These are phyloP conservation scores for Paecilomyces formosus DNA, from an alignment of 2,329 filamentous ascomycete species.

Conservation along the genomic window DNA sequence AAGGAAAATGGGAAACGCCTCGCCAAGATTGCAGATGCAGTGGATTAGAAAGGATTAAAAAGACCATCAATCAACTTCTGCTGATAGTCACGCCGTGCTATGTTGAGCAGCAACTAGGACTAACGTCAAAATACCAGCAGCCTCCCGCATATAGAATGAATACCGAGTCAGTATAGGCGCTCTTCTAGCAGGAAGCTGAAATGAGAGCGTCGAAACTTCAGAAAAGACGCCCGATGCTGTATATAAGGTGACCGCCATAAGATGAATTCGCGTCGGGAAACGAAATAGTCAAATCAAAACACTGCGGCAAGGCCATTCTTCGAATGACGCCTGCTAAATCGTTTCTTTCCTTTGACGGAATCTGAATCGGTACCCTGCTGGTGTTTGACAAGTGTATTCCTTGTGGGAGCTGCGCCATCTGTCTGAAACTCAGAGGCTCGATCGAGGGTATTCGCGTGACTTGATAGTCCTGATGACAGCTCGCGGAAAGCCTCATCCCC, in stretches of 20 bases:
- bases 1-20: constrained; percentile 9
- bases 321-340: constrained; percentile 86
- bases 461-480: constrained; percentile 65
- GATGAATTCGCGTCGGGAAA: neutral
- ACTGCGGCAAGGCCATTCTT: constrained; percentile 89
- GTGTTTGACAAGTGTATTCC: constrained; percentile 38
- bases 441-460: constrained; percentile 43
- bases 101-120: neutral
- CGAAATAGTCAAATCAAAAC: constrained; percentile 48
- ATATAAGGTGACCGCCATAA: neutral
- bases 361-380: constrained; percentile 41
- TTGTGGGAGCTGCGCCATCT: constrained; percentile 34
- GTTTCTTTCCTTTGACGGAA: constrained; percentile 52
- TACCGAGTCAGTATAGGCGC: neutral
- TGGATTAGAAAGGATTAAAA: neutral
- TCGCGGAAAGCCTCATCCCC: constrained; percentile 61
- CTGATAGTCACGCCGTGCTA: neutral
- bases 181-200: neutral
- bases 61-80: neutral
- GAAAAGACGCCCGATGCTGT: neutral
- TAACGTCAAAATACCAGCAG: neutral
- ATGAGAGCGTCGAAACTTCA: neutral
- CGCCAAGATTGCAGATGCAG: constrained; percentile 8
- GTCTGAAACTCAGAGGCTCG: constrained; percentile 31
- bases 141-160: neutral